Conservation (phyloP, 2,329 filamentous ascomycete genomes). For the Lojkania enalia region DNA sequence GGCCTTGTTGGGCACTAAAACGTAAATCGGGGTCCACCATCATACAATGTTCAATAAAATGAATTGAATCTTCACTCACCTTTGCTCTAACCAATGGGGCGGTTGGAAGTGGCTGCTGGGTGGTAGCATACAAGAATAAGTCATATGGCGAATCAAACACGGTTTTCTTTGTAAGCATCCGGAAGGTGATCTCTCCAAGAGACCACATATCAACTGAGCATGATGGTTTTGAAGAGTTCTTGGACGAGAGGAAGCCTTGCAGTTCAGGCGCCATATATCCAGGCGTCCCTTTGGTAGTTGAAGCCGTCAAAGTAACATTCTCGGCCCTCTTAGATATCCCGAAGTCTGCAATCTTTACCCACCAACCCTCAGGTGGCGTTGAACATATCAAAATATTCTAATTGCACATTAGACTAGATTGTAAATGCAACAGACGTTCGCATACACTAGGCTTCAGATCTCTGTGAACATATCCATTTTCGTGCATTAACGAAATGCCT, state of each 20-base stretch:
- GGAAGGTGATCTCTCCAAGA: conserved; percentile 18
- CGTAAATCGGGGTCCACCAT: conserved; percentile 3
- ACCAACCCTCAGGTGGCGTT: conserved; percentile 34
- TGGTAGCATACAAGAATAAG: conserved; percentile 1
- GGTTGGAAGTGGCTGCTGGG: conserved; percentile 1
- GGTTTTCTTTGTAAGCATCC: conserved; percentile 7
- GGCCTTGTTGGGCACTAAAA: not conserved
- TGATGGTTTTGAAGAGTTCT: conserved; percentile 5
- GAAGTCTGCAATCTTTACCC: conserved; percentile 48
- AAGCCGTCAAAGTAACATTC: conserved; percentile 8
- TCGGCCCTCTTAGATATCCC: conserved; percentile 39
- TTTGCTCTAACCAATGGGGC: not conserved
- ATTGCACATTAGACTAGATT: not conserved
- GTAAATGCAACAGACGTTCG: not conserved
- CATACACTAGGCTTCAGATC: conserved; percentile 45
- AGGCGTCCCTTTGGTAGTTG: conserved; percentile 14
- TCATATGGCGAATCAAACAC: conserved; percentile 4
- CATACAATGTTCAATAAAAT: conserved; percentile 7
- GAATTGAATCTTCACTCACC: not conserved
- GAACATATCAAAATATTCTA: conserved; percentile 41
- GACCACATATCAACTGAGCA: conserved; percentile 22
- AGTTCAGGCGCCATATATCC: conserved; percentile 20
- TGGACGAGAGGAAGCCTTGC: conserved; percentile 5
- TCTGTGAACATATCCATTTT: conserved; percentile 40
- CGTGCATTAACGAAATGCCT: conserved; percentile 43